Percentiles rank a stretch among this genome's conserved stretches.
Evolutionary conservation across 2,329 filamentous ascomycete genomes (phyloP).

Genomic region (Ilyonectria robusta): DNA sequence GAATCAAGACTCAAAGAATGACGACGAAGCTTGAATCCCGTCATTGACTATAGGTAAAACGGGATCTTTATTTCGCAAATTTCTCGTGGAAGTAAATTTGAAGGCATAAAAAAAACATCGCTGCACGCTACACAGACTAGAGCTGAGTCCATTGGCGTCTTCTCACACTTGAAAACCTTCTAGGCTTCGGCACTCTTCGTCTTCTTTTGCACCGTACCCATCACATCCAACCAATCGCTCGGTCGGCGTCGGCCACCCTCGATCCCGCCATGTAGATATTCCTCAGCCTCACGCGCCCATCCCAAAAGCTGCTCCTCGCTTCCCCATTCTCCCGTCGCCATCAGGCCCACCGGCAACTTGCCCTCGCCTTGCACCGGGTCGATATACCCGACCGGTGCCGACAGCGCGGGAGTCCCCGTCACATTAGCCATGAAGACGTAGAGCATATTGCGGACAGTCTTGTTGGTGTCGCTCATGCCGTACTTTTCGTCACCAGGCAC

Average conservation of each 20-base stretch:
- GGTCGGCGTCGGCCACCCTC: slow-evolving; percentile 66
- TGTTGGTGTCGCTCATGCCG: slow-evolving; percentile 82
- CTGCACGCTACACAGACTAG: not conserved
- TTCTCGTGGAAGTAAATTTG: not conserved
- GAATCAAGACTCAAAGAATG: slow-evolving; percentile 1
- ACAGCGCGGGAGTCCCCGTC: slow-evolving; percentile 82
- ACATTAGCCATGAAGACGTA: slow-evolving; percentile 91
- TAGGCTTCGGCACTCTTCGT: slow-evolving; percentile 31
- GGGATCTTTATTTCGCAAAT: slow-evolving; percentile 12
- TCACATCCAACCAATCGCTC: slow-evolving; percentile 71
- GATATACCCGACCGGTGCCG: slow-evolving; percentile 81
- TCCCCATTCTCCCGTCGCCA: slow-evolving; percentile 78
- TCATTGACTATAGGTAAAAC: not conserved
- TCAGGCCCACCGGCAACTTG: slow-evolving; percentile 71
- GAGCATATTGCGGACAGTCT: slow-evolving; percentile 83
- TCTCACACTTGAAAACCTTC: not conserved
- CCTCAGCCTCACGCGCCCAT: slow-evolving; percentile 72
- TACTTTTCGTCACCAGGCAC: slow-evolving; percentile 71
- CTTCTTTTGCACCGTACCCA: slow-evolving; percentile 51
- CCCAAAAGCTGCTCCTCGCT: slow-evolving; percentile 73
- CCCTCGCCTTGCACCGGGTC: slow-evolving; percentile 70
- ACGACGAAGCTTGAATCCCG: not conserved
- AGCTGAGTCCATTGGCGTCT: not conserved
- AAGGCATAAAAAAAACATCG: slow-evolving; percentile 7
- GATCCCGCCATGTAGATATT: slow-evolving; percentile 65